Percentiles rank a stretch among this genome's conserved stretches.
Conservation (phyloP, 1,284 basidiomycete species). For the Leccinum cinnamomeum region DNA sequence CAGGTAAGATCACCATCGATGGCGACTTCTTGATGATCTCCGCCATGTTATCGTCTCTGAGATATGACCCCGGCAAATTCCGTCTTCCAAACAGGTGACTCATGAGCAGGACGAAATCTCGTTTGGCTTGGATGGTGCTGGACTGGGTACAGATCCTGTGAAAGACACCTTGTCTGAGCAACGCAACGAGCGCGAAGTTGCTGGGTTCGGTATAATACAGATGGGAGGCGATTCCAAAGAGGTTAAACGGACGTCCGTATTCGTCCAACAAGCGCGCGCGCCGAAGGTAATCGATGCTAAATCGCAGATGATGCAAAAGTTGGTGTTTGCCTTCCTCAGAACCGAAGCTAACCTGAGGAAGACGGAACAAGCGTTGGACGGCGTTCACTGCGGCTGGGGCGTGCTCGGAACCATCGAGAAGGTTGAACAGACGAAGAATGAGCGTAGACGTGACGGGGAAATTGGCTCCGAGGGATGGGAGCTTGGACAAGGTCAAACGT, state of each 20-base stretch:
- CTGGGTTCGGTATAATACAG: conserved; percentile 68
- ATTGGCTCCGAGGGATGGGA: conserved; percentile 61
- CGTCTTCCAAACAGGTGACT: conserved; percentile 60
- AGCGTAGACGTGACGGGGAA: conserved; percentile 70
- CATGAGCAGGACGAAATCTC: conserved; percentile 53
- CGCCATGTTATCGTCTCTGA: conserved; percentile 38
- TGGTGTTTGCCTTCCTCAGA: conserved; percentile 55
- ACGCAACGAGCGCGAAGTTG: conserved; percentile 61
- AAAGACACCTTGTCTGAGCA: conserved; percentile 57
- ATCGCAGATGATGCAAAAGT: conserved; percentile 64
- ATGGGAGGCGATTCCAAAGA: conserved; percentile 56
- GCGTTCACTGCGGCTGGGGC: conserved; percentile 49
- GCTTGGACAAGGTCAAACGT: conserved; percentile 58
- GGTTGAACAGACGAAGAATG: conserved; percentile 59
- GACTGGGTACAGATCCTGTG: conserved; percentile 52
- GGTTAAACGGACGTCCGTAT: conserved; percentile 56
- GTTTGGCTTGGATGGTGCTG: conserved; percentile 42
- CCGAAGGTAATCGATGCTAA: conserved; percentile 68
- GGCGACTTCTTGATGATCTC: conserved; percentile 46
- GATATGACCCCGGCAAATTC: conserved; percentile 47
- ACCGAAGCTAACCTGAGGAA: conserved; percentile 58
- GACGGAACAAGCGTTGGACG: conserved; percentile 50
- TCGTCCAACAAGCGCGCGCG: conserved; percentile 52
- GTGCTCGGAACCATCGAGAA: conserved; percentile 59
- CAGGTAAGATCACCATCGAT: conserved; percentile 57